These are phyloP conservation scores for Venturia nashicola DNA, from an alignment of 2,329 filamentous ascomycete genomes.

Conservation along the genomic window DNA sequence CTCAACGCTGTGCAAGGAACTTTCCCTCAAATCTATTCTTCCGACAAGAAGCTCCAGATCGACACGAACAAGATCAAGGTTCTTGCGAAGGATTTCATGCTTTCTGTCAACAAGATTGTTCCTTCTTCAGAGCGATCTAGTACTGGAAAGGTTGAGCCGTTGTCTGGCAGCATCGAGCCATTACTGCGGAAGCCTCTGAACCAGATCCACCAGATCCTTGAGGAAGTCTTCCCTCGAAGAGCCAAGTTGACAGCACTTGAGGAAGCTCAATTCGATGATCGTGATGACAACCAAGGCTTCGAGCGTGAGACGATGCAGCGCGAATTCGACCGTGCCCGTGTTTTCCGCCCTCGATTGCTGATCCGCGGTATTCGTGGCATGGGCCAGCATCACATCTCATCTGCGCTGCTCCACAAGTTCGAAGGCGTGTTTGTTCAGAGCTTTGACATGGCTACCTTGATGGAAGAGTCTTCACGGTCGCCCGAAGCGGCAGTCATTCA, in stretches of 20 bases:
- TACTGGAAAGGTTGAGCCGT: conserved; percentile 67
- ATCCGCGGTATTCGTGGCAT: conserved; percentile 76
- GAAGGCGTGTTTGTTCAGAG: conserved; percentile 91
- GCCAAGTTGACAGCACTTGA: conserved; percentile 71
- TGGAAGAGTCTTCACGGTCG: conserved; percentile 56
- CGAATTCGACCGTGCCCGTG: conserved; percentile 67
- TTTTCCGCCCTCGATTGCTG: conserved; percentile 80
- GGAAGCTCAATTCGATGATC: conserved; percentile 85
- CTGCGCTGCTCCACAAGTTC: conserved; percentile 77
- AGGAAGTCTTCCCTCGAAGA: conserved; percentile 72
- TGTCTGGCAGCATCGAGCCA: conserved; percentile 71
- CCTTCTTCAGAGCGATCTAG: conserved; percentile 88
- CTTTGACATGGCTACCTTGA: conserved; percentile 78
- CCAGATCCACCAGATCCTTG: conserved; percentile 55
- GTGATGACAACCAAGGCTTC: conserved; percentile 74
- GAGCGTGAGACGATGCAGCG: conserved; percentile 63
- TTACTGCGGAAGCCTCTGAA: conserved; percentile 62
- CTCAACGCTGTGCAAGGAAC: conserved; percentile 91
- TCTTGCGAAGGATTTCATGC: conserved; percentile 90
- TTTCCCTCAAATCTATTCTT: conserved; percentile 91
- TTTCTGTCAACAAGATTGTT: conserved; percentile 90
- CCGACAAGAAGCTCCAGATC: conserved; percentile 79
- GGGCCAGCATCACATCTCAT: conserved; percentile 84
- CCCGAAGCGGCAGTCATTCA: conserved; percentile 83
- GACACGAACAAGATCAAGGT: conserved; percentile 75